Evolutionary conservation across 2,329 filamentous ascomycete genomes (phyloP), one percentile per base, ranked within the genome.

Genomic region (Fusarium sp.): DNA sequence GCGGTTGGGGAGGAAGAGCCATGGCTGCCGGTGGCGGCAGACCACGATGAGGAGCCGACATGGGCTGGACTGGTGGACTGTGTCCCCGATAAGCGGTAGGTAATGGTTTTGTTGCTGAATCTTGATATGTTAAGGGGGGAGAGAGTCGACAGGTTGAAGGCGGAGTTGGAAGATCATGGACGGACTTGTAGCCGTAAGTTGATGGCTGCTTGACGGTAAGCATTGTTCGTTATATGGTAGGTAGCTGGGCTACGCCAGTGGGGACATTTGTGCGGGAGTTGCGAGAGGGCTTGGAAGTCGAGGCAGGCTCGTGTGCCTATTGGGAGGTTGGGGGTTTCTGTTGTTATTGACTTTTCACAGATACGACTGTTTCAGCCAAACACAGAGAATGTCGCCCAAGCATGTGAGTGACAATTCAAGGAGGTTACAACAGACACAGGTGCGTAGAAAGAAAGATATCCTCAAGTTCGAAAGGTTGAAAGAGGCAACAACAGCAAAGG

Each of bases 31-130:
- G 90, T 61, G 88, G 88, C 78, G 91, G 91, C 83, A 93, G 82
- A 75, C 88, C 89, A 81, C 90, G 88, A 80, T 91, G 90, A 80
- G 89, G 87, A 77, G 86, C 88, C 77, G 90, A 90, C 91, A 93
- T 93, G 79, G 82, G 82, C 82, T 86, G 83, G 74, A 80, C 79
- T 66, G 82, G 79, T 64, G 85, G 82, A 77, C 84, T 86, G 76
- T 83, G 80, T 75, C 81, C 83, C 46, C 79, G 81, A 66, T 82
- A 79, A 67, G 80, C 73, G 70, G 78, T 74, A 64, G 81, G 75
- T 59, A 81, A 68, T 63, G 79, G 70, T 73, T 84, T 85, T 70
- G 83, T 81, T 53, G 78, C 77, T 69, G 78, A 74, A 73, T 88
- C 86, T 81, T 83, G 82, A 70, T 83, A 81, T 74, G 79, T 83